phyloP scores from a whole-genome alignment of 352 stramenopile species.

The Phytophthora sansomeana region DNA sequence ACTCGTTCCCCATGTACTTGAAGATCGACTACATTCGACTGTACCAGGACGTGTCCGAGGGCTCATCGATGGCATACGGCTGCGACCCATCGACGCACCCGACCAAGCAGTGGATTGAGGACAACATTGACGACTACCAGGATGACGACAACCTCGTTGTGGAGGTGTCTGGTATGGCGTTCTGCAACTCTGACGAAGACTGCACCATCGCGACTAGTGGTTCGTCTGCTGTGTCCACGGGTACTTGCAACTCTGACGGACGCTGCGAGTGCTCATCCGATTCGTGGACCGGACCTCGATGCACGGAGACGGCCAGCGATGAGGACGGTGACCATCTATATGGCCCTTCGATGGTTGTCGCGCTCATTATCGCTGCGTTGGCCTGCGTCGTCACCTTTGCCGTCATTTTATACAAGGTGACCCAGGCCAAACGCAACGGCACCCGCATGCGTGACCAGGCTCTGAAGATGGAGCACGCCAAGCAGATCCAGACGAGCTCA shows the following conservation, averaged over 20 bases:
- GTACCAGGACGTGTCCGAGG: conserved; percentile 44
- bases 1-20: conserved; percentile 70
- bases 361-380: conserved; percentile 27
- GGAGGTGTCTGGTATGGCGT: conserved; percentile 52
- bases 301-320: conserved; percentile 42
- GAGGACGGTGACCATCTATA: conserved; percentile 32
- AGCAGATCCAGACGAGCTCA: conserved; percentile 26
- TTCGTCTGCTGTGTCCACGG: conserved; percentile 37
- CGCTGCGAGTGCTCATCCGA: conserved; percentile 44
- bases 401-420: conserved; percentile 36
- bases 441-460: conserved; percentile 26
- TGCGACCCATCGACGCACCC: conserved; percentile 63
- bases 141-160: conserved; percentile 55
- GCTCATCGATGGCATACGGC: conserved; percentile 49
- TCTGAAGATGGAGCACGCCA: conserved; percentile 37
- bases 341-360: conserved; percentile 31
- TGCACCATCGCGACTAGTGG: conserved; percentile 47
- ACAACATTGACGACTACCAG: conserved; percentile 61
- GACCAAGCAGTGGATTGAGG: conserved; percentile 68
- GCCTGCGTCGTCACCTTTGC: conserved; percentile 22
- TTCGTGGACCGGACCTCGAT: conserved; percentile 57
- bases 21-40: conserved; percentile 81
- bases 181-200: conserved; percentile 57
- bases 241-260: conserved; percentile 37
- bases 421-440: conserved; percentile 27